These are phyloP conservation scores for Nakazawaea peltata DNA, from an alignment of 805 yeast genomes.

Conservation along the genomic window DNA sequence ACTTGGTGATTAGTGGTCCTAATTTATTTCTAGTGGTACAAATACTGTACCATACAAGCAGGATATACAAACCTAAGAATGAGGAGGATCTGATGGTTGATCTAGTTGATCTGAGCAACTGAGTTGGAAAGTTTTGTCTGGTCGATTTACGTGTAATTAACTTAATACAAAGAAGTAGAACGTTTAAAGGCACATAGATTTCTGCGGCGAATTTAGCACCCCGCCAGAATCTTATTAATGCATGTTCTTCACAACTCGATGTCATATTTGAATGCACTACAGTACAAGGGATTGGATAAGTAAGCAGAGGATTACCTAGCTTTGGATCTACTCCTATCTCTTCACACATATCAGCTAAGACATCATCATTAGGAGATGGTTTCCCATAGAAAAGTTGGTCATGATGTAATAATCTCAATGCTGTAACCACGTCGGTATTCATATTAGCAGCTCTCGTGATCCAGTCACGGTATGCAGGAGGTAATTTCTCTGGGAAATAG, in stretches of 20 bases:
- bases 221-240: constrained; percentile 33
- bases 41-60: constrained; percentile 38
- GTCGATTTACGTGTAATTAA: neutral
- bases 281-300: constrained; percentile 29
- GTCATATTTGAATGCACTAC: constrained; percentile 32
- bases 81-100: constrained; percentile 31
- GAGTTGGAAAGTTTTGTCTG: constrained; percentile 12
- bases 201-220: constrained; percentile 33
- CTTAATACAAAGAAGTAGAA: constrained; percentile 20
- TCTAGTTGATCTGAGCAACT: constrained; percentile 5
- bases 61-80: constrained; percentile 34
- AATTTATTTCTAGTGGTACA: constrained; percentile 33
- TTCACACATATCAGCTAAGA: constrained; percentile 24
- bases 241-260: constrained; percentile 36
- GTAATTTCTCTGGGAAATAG: constrained; percentile 27
- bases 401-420: constrained; percentile 23
- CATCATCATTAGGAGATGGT: constrained; percentile 19
- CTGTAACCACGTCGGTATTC: constrained; percentile 30
- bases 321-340: constrained; percentile 26
- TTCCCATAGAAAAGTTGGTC: constrained; percentile 29
- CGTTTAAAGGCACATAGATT: constrained; percentile 33
- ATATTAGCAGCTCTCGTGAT: constrained; percentile 40
- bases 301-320: constrained; percentile 20
- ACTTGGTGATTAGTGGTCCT: constrained; percentile 24
- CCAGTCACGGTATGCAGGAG: constrained; percentile 38